Conservation (phyloP, 2,329 filamentous ascomycete genomes). For the Trichoderma koningiopsis region DNA sequence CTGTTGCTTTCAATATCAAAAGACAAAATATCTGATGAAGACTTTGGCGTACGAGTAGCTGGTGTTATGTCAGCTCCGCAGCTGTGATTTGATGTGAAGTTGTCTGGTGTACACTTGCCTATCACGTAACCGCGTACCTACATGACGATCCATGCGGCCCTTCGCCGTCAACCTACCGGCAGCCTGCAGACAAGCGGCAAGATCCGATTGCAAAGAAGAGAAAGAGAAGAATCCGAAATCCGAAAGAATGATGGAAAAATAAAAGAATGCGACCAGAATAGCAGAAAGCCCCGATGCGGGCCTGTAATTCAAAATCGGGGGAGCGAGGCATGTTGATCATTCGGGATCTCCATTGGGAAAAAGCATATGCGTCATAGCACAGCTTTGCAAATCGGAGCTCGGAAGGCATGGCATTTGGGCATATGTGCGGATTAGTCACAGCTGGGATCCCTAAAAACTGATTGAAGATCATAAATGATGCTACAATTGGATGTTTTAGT, state of each 20-base stretch:
- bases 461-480: background rate
- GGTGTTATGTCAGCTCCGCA: background rate
- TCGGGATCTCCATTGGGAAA: conserved; percentile 3
- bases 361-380: background rate
- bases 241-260: background rate
- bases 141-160: background rate
- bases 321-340: background rate
- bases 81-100: background rate
- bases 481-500: background rate
- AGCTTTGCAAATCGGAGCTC: background rate
- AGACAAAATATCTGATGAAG: background rate
- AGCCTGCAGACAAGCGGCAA: background rate
- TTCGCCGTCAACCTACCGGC: background rate
- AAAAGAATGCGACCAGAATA: background rate
- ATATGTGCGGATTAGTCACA: background rate
- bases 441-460: background rate
- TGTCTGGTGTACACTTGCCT: background rate
- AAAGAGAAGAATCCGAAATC: background rate
- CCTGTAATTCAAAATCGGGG: background rate
- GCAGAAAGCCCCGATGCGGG: background rate
- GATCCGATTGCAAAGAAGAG: background rate
- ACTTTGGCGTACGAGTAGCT: background rate
- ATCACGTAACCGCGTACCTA: background rate
- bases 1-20: background rate
- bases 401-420: background rate